Base-by-base conservation (phyloP, 441 rosid genomes). In the Pelargonium fulgidum region DNA sequence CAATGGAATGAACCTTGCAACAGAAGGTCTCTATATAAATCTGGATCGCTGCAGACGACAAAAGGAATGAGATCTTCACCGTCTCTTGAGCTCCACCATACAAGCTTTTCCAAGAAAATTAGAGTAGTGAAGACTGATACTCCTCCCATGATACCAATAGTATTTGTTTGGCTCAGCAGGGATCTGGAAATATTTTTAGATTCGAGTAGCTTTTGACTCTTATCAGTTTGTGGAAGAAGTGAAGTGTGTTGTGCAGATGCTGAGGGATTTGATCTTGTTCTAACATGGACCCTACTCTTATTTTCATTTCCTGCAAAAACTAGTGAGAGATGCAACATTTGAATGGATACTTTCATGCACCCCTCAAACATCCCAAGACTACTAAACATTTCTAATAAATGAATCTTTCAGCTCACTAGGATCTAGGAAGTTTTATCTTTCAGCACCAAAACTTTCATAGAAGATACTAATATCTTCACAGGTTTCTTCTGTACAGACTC, bases 81-180 rank as follows among this genome's bases (percentile, higher is more conserved):
- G 33, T 75, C 85, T 73, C 79, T 70, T 66, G 85, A 78, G 67
- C 87, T 86, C 88, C 83, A 77, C 12, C 80, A 73, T 12, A 81
- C 86, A n/a, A 89, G 71, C 77, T 88, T 91, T 65, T 72, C 76
- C 74, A 85, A 62, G 77, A 89, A 89, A 58, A 75, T 83, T 7
- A 85, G 70, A 65, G 91, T 81, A 39, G 87, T 82, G 68, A 48
- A 73, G 19, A 77, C 80, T 12, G 92, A 89, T 64, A 78, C 70
- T 4, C 96, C 96, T 68, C 91, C 96, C 29, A 91, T 84, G 16
- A 89, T 82, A 24, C 93, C 97, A 42, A 91, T 83, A 14, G 88
- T 75, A 70, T 78, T 86, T 45, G 79, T 79, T 64, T 85, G 82
- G 66, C 73, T 74, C 44, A 78, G 74, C 79, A 89, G 80, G n/a